Evolutionary conservation across 768 basidiomycete species (phyloP), one percentile per base, ranked within the genome.

Genomic region (Podaxis sp.): DNA sequence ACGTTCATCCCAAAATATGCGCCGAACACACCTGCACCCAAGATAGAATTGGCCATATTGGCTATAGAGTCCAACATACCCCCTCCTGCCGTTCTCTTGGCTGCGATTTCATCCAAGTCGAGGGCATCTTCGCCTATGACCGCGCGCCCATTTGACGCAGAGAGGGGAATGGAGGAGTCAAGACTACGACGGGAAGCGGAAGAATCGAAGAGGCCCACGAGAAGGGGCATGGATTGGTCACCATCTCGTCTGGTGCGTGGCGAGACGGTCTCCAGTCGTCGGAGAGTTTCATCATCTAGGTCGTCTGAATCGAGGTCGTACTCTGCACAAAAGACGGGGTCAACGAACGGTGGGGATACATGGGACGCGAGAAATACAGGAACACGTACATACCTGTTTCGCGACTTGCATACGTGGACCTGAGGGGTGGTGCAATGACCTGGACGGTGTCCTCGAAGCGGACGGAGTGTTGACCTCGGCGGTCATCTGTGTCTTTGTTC

Each of bases 41-140:
- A 77, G 37, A 98, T 97, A 1, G 93, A 94, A 71, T 98, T 98
- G 22, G 94, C 91, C 96, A 97, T 97, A 72, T 96, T 92, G 22
- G 92, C 90, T 62, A 93, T 82, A 7, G 91, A 93, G 69, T 92
- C 87, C 1, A 93, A 9, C 78, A 94, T 74, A 0, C 88, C 86
- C 22, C 93, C 91, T 50, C 92, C 90, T 0, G 86, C 83, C 41
- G 75, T 79, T 50, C 80, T 78, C 72, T 89, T 89, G 22, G 82
- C 80, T 47, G 87, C 85, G 33, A 96, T 75, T 64, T 89, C 87
- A 61, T 95, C 84, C 69, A 95, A 72, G 76, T 94, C 81, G 59
- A 90, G 66, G 40, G 82, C 65, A 51, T 74, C 63, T 66, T 79
- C 68, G 64, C 73, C 74, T 25, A 70, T 71, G 6, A 70, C 74